Percentiles rank a stretch among this genome's conserved stretches.
phyloP scores from a whole-genome alignment of 441 rosid genomes.

The Adansonia rubrostipa region DNA sequence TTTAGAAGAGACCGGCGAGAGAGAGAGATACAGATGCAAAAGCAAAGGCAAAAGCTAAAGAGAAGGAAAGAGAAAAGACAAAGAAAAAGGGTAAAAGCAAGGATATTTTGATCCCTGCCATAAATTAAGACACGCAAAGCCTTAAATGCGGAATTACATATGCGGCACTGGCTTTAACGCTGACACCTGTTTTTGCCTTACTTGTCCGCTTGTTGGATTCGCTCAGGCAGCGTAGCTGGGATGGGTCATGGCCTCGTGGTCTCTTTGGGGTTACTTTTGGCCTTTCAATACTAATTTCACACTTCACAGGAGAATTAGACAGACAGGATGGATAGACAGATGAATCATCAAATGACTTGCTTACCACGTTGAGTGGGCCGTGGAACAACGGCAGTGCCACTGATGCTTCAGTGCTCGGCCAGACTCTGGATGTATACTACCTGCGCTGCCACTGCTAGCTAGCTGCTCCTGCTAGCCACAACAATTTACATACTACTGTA shows the following conservation, averaged over 20 bases:
- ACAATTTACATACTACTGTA: background rate
- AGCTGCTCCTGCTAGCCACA: background rate
- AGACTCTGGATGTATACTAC: background rate
- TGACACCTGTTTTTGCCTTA: conserved; percentile 34
- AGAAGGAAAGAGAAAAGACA: background rate
- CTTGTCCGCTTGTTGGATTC: conserved; percentile 45
- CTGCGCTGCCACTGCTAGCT: background rate
- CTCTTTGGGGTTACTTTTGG: conserved; percentile 21
- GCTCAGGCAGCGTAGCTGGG: conserved; percentile 12
- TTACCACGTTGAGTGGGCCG: conserved; percentile 28
- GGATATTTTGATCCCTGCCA: conserved; percentile 13
- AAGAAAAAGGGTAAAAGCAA: conserved; percentile 1
- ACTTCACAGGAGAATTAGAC: conserved; percentile 21
- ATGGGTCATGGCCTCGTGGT: background rate
- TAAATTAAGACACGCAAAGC: conserved; percentile 36
- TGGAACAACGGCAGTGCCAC: background rate
- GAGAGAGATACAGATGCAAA: background rate
- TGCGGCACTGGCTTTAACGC: conserved; percentile 29
- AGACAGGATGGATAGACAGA: conserved; percentile 22
- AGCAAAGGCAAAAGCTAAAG: background rate
- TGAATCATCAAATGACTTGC: conserved; percentile 10
- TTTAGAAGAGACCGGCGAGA: background rate
- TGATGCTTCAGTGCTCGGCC: background rate
- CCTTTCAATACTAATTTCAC: conserved; percentile 23
- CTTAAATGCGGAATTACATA: conserved; percentile 37